Evolutionary conservation across 805 yeast species (phyloP).

Genomic region (Kazachstania martiniae): DNA sequence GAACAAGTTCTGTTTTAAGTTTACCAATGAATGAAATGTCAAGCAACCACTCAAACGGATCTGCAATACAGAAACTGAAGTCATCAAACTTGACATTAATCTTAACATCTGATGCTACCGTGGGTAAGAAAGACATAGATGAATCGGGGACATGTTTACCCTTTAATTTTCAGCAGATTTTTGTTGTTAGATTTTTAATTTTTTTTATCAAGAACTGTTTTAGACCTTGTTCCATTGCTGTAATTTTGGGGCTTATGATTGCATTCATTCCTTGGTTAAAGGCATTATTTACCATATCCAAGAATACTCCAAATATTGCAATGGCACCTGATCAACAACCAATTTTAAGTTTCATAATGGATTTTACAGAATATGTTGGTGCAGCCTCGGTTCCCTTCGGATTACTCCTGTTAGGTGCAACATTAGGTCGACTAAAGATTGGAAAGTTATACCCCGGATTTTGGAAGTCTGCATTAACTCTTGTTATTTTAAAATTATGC

Average conservation of each 20-base stretch:
- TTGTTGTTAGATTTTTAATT: slow-evolving; percentile 15
- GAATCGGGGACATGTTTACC: slow-evolving; percentile 18
- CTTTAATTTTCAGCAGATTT: slow-evolving; percentile 15
- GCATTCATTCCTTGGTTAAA: slow-evolving; percentile 86
- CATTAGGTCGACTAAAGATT: slow-evolving; percentile 65
- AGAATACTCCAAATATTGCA: slow-evolving; percentile 37
- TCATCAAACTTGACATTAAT: slow-evolving; percentile 21
- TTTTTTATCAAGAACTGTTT: slow-evolving; percentile 42
- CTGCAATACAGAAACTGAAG: slow-evolving; percentile 9
- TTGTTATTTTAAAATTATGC: slow-evolving; percentile 51
- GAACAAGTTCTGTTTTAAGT: slow-evolving; percentile 9
- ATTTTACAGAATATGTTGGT: slow-evolving; percentile 67
- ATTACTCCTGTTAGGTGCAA: slow-evolving; percentile 73
- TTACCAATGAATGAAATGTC: background rate
- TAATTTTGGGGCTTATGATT: slow-evolving; percentile 51
- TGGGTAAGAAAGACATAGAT: slow-evolving; percentile 20
- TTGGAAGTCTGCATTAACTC: slow-evolving; percentile 47
- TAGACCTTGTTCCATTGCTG: slow-evolving; percentile 65
- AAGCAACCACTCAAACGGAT: background rate
- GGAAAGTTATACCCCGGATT: slow-evolving; percentile 56
- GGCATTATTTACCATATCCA: slow-evolving; percentile 51
- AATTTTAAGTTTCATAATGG: slow-evolving; percentile 78
- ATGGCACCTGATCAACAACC: slow-evolving; percentile 83
- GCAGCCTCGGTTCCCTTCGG: slow-evolving; percentile 90
- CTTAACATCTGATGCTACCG: slow-evolving; percentile 26